Conservation (phyloP, 768 basidiomycete species). For the Pleurotus platypus region DNA sequence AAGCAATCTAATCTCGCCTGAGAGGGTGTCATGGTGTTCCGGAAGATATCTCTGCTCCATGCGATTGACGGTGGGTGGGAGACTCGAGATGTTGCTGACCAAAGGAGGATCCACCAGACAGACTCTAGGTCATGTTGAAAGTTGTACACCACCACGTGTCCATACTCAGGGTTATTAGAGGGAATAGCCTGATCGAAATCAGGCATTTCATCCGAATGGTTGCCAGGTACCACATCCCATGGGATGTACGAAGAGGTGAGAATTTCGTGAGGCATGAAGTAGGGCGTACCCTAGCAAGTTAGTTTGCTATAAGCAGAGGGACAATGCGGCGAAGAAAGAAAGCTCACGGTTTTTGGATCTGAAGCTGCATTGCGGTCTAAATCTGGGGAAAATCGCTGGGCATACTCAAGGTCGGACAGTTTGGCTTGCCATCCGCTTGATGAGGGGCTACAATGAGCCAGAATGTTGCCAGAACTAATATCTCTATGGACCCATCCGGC, state of each 20-base stretch:
- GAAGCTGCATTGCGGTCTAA: background rate
- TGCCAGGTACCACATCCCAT: background rate
- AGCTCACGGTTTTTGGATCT: background rate
- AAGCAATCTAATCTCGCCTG: too few relatives aligned
- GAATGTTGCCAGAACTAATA: too few relatives aligned
- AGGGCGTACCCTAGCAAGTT: background rate
- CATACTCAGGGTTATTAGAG: too few relatives aligned
- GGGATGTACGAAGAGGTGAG: background rate
- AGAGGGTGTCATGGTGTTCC: too few relatives aligned
- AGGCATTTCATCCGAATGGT: too few relatives aligned
- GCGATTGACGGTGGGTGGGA: background rate
- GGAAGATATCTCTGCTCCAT: background rate
- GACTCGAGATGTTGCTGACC: background rate
- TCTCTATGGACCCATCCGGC: too few relatives aligned
- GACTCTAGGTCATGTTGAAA: conserved; percentile 1
- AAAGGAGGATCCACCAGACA: conserved; percentile 6
- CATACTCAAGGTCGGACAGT: too few relatives aligned
- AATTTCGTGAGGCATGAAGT: conserved; percentile 3
- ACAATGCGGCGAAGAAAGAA: background rate
- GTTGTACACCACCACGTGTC: background rate
- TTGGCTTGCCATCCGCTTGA: too few relatives aligned
- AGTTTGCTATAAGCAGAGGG: too few relatives aligned
- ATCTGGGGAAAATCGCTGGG: background rate
- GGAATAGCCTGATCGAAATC: too few relatives aligned
- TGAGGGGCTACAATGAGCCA: too few relatives aligned